Evolutionary conservation across 2,329 filamentous ascomycete genomes (phyloP), one percentile per base, ranked within the genome.

Genomic region (Fonsecaea erecta): DNA sequence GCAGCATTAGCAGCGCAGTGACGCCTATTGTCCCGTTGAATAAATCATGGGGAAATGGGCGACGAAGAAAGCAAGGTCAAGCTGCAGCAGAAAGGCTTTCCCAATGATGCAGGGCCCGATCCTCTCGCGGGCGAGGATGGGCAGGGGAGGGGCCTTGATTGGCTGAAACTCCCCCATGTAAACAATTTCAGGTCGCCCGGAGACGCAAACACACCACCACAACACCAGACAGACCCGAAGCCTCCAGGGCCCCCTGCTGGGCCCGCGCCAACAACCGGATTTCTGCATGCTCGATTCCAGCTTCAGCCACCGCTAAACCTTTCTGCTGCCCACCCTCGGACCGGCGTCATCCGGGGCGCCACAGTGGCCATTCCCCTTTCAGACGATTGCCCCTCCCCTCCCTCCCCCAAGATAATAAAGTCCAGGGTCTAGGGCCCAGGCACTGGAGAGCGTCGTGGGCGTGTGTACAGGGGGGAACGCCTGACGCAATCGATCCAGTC

Each of bases 271-370:
- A 37, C 43, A 60, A 52, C 43, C 46, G 43, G 57, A 28, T 60
- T 52, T 52, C 16, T 32, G 21, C 24, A 43, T 46, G 51, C 21
- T 16, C 30, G 28, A 37, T 24, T 24, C 55, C 55, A 48, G 26
- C 26, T 32, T 52, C 55, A 58, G 57, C 57, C 57, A 60, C 57
- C 55, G 55, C 55, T 51, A 58, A 46, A 16, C 55, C n/a, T n/a
- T 34, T 35, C 30, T 48, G 8, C 18, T 35, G 24, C 43, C 30
- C 57, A 52, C 57, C 57, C 52, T 60, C 57, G 28, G 30, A 28
- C 57, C 48, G 18, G 46, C 43, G 43, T 24, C 30, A 52, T 52
- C 16, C 12, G 56, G 34, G 11, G 30, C 56, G 56, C 56, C 56
- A 59, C 56, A 59, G 18, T n/a, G 32, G 14, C 3, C 37, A 18